These are phyloP conservation scores for Grosmannia penicillata DNA, from an alignment of 2,329 filamentous ascomycete genomes.

Conservation along the genomic window DNA sequence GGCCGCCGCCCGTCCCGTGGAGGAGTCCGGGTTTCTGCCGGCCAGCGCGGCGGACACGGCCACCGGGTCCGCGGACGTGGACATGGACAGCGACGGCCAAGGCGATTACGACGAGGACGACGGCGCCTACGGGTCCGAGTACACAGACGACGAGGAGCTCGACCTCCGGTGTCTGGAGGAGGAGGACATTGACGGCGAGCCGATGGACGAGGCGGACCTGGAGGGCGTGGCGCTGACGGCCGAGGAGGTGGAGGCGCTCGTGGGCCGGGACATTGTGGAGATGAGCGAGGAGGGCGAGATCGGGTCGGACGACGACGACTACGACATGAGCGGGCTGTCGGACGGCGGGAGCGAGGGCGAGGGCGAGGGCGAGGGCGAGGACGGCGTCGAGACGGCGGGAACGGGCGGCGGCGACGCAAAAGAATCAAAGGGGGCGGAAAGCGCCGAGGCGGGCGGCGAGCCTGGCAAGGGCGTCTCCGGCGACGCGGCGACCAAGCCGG, in stretches of 20 bases:
- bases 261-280: slow-evolving; percentile 4
- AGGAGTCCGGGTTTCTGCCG: slow-evolving; percentile 15
- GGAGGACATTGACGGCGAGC: slow-evolving; percentile 26
- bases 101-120: slow-evolving; percentile 9
- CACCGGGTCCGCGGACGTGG: slow-evolving; percentile 27
- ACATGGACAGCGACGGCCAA: slow-evolving; percentile 11
- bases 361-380: neutral
- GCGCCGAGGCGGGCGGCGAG: no score
- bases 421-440: slow-evolving; percentile 8
- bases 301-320: slow-evolving; percentile 8
- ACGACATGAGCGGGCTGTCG: slow-evolving; percentile 4
- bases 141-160: slow-evolving; percentile 23
- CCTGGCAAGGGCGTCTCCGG: no score
- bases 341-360: neutral
- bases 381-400: neutral
- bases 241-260: slow-evolving; percentile 14
- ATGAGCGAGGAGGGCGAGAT: slow-evolving; percentile 12
- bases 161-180: slow-evolving; percentile 32
- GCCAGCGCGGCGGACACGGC: slow-evolving; percentile 10
- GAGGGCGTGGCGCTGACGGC: slow-evolving; percentile 20
- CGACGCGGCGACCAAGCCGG: no score
- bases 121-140: slow-evolving; percentile 8
- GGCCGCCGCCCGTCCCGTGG: slow-evolving; percentile 10
- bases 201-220: slow-evolving; percentile 24
- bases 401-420: neutral